phyloP scores from a whole-genome alignment of 352 stramenopile species.

The Pythium grandisporangium region DNA sequence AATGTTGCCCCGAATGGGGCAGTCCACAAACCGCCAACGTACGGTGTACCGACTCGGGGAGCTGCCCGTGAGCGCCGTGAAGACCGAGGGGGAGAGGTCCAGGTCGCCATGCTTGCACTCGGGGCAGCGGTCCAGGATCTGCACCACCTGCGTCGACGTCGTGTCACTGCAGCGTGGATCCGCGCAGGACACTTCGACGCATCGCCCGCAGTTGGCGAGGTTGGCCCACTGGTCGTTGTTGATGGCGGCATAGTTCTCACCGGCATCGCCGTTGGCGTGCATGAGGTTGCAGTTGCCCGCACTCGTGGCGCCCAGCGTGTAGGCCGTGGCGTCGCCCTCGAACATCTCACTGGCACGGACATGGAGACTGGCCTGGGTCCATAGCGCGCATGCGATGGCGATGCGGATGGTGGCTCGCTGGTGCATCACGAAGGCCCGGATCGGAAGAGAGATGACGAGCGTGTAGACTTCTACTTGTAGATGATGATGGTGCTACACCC shows the following conservation, averaged over 20 bases:
- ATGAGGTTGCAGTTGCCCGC: conserved; percentile 21
- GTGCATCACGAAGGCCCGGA: neutral
- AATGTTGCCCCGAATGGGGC: conserved; percentile 35
- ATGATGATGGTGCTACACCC: no score
- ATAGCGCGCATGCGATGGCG: no score
- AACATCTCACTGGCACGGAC: conserved; percentile 6
- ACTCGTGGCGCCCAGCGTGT: conserved; percentile 7
- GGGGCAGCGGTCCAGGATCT: conserved; percentile 64
- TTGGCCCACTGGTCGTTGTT: conserved; percentile 59
- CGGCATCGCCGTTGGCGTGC: conserved; percentile 11
- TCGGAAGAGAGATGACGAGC: neutral
- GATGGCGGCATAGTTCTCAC: conserved; percentile 48
- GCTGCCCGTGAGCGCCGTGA: conserved; percentile 54
- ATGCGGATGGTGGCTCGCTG: no score
- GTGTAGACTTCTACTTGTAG: neutral
- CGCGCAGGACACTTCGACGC: conserved; percentile 46
- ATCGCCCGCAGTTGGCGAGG: conserved; percentile 51
- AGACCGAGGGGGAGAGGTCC: conserved; percentile 56
- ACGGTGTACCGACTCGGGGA: conserved; percentile 42
- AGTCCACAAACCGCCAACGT: conserved; percentile 65
- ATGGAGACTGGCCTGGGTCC: neutral
- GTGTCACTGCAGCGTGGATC: conserved; percentile 40
- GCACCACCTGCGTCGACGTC: conserved; percentile 28
- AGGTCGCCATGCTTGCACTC: conserved; percentile 62
- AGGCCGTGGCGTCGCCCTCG: conserved; percentile 16